Evolutionary conservation across 441 rosid species (phyloP), one percentile per base, ranked within the genome.

Genomic region (Lepidium campestre): DNA sequence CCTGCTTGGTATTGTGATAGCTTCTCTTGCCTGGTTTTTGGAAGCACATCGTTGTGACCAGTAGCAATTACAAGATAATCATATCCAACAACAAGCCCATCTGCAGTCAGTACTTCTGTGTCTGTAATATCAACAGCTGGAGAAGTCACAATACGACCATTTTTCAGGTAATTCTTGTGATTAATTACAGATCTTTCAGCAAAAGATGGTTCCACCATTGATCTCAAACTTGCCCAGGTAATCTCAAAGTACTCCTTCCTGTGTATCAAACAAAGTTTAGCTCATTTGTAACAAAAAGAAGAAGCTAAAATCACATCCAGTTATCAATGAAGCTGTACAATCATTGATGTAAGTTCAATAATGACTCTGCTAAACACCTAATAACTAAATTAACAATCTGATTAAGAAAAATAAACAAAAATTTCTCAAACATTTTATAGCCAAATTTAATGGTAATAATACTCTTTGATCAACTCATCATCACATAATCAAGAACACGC

Each of bases 161-260:
- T 81, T 2, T 78, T 64, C 29, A 87, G 69, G 66, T 89, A 92
- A 57, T 86, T 89, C 13, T 73, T 72, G 64, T 89, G 98, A 71
- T 86, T 75, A 25, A 92, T 79, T 39, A 92, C 81, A 0, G 88
- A 60, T 83, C 89, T 83, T 75, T 86, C 79, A 0, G 80, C 93
- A 73, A 86, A 84, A 3, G 87, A 65, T 7, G 98, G 97, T 72
- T 90, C 96, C 62, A 92, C 96, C 90, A 84, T 80, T 31, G 84
- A 69, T 78, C 96, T 88, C 71, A 92, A 70, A 56, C 49, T 72
- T 55, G 92, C 95, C 98, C 96, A 88, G 22, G 89, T 74, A 3
- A 92, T 89, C 84, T 88, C 98, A 58, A 83, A 82, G 56, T 86
- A 92, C 77, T 88, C 98, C 77, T 92, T 92, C 87, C 97, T 91